Base-by-base conservation (phyloP, 2,329 filamentous ascomycete species). In the Huntiella omanensis region DNA sequence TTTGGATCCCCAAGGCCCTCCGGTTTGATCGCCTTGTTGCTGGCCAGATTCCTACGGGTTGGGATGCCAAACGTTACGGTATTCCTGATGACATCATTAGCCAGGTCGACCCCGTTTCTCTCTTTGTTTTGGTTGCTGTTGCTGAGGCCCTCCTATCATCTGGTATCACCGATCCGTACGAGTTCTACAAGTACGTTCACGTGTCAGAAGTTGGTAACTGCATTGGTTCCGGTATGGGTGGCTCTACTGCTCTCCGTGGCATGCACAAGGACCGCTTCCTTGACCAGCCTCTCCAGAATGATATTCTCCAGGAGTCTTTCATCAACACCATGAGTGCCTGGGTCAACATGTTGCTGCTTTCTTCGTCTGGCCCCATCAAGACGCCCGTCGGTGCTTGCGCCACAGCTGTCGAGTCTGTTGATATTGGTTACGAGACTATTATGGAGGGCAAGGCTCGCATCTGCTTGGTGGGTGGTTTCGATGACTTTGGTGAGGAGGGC, bases 281-380 rank as follows among this genome's bases (percentile, higher is more conserved):
- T 52, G 91, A 98, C 67, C 91, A 87, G 68, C 91, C 88, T 47
- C 75, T 98, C 43, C 92, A 98, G 66, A 98, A 96, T 66, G 91
- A 98, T 59, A 95, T 98, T 60, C 74, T 98, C 11, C 92, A 98
- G 60, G 91, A 98, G 66, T 96, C 91, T 10, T 98, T 98, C 71
- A 96, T 98, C 74, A 98, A 98, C 72, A 98, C 91, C 47, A 98
- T 98, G 88, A 81, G 84, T 55, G 91, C 91, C 12, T 98, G 91
- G 91, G 87, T 98, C 49, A 98, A 98, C 71, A 98, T 98, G 91
- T 70, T 98, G 65, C 70, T 98, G 53, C 70, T 98, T 53, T 98
- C 91, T 4, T 96, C 91, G 4, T 96, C 91, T 45, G 91, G 91
- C 54, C 85, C 91, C 37, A 96, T 98, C 72, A 95, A 96, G 72